Conservation (phyloP, 257 asterid genomes). For the Capsicum rhomboideum region DNA sequence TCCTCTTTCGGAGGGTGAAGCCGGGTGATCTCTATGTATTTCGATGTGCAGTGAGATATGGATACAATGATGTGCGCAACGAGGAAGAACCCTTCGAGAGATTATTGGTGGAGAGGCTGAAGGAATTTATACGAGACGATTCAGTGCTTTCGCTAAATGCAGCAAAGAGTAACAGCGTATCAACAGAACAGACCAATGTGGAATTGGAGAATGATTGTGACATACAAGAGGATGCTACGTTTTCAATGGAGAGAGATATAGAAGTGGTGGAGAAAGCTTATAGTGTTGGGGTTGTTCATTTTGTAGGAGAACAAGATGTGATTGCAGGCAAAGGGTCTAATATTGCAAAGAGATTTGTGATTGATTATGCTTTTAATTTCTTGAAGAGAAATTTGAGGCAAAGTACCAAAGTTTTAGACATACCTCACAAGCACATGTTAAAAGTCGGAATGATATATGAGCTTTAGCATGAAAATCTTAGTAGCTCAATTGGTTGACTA, state of each 20-base stretch:
- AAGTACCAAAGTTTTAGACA: conserved; percentile 33
- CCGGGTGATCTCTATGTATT: conserved; percentile 34
- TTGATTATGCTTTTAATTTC: conserved; percentile 46
- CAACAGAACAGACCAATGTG: background rate
- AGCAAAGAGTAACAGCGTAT: background rate
- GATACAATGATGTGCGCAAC: conserved; percentile 33
- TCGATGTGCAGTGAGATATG: conserved; percentile 51
- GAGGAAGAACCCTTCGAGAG: conserved; percentile 35
- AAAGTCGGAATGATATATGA: conserved; percentile 60
- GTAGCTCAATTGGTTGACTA: no score
- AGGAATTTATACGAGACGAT: conserved; percentile 21
- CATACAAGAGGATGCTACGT: background rate
- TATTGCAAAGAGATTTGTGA: conserved; percentile 33
- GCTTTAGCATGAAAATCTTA: background rate
- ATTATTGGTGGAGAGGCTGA: conserved; percentile 27
- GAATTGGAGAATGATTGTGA: background rate
- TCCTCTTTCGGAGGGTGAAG: conserved; percentile 36
- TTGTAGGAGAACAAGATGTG: conserved; percentile 61
- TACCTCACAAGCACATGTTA: conserved; percentile 56
- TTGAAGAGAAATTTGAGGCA: conserved; percentile 51
- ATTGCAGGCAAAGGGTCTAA: conserved; percentile 34
- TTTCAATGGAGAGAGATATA: conserved; percentile 9
- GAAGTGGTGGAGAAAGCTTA: conserved; percentile 29
- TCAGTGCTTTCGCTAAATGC: background rate
- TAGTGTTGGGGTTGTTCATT: conserved; percentile 39